Base-by-base conservation (phyloP, 1,139 yeast species). In the Suhomyces choctaworum region DNA sequence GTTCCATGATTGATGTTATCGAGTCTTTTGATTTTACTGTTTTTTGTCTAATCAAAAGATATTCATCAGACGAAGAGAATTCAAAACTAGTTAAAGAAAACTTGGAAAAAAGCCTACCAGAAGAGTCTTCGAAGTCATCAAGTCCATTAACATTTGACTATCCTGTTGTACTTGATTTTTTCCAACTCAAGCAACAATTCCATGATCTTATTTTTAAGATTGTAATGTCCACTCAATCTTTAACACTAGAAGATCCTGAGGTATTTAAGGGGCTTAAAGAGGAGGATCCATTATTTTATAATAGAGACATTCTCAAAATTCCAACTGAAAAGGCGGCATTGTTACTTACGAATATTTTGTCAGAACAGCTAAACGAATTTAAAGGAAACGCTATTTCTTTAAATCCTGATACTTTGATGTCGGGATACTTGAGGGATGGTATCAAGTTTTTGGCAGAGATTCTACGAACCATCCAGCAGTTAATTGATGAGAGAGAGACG, bases 171-270 rank as follows among this genome's bases (percentile, higher is more conserved):
- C 69, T 81, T 23, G 95, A 87, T 35, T 87, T 86, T 54, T 76
- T 82, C 52, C 84, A 82, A 44, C 66, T 76, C 31, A 89, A 88
- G 50, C 96, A 88, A 52, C 70, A 76, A 14, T 59, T 86, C 27
- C 92, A 88, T 56, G 82, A 84, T 46, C 60, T 73, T 5, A 66
- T 83, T 26, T 66, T 80, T 6, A 73, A 74, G 19, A 66, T 87
- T 11, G 69, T 85, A 17, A 74, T 84, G 72, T 77, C 82, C 17
- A 72, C 87, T 0, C 95, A 86, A 50, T 73, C 80, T 4, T 63
- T 85, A 13, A 82, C 95, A 0, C 64, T 84, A 11, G 77, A 73
- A 23, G 94, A 85, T 50, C 87, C 90, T 1, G 87, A 82, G 40
- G 82, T 80, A 2, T 84, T 84, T 58, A 68, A 71, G 36, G 76